Evolutionary conservation across 352 stramenopile genomes (phyloP).

Genomic region (Phytophthora macrochlamydospora): DNA sequence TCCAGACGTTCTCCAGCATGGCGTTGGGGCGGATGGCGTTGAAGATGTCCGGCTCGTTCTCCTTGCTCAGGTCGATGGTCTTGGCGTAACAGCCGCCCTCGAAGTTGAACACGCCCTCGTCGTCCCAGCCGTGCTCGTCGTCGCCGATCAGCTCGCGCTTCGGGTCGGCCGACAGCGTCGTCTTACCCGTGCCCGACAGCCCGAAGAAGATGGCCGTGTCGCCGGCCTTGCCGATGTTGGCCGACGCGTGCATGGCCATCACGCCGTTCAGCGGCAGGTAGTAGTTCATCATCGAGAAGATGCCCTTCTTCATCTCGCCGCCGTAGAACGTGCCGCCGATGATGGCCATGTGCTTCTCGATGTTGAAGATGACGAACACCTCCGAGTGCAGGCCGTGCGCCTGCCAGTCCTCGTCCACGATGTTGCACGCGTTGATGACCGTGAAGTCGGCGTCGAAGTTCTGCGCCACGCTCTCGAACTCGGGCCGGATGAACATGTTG

Average conservation of each 20-base stretch:
- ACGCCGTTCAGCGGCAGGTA: slow-evolving; percentile 95
- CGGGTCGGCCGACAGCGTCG: slow-evolving; percentile 91
- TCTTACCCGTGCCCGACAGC: slow-evolving; percentile 92
- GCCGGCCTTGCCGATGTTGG: slow-evolving; percentile 96
- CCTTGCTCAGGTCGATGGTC: slow-evolving; percentile 95
- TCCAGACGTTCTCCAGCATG: slow-evolving; percentile 96
- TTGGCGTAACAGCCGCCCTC: slow-evolving; percentile 99
- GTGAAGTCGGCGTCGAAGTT: slow-evolving; percentile 97
- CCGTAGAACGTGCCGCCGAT: slow-evolving; percentile 97
- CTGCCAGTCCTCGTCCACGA: slow-evolving; percentile 95
- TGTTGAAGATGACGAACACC: slow-evolving; percentile 97
- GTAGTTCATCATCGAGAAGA: slow-evolving; percentile 99
- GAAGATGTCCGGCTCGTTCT: slow-evolving; percentile 98
- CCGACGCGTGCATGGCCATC: slow-evolving; percentile 98
- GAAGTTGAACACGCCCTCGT: slow-evolving; percentile 99
- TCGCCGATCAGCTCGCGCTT: slow-evolving; percentile 81
- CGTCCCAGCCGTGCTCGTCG: slow-evolving; percentile 97
- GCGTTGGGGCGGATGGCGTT: slow-evolving; percentile 96
- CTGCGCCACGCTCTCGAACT: slow-evolving; percentile 85
- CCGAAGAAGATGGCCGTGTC: slow-evolving; percentile 99
- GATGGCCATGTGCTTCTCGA: slow-evolving; percentile 95
- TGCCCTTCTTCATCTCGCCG: slow-evolving; percentile 99
- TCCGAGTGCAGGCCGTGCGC: slow-evolving; percentile 94
- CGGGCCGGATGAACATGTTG: slow-evolving; percentile 95
- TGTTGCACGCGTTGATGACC: slow-evolving; percentile 97